phyloP scores from a whole-genome alignment of 768 basidiomycete genomes.

The Tylopilus rubrobrunneus region DNA sequence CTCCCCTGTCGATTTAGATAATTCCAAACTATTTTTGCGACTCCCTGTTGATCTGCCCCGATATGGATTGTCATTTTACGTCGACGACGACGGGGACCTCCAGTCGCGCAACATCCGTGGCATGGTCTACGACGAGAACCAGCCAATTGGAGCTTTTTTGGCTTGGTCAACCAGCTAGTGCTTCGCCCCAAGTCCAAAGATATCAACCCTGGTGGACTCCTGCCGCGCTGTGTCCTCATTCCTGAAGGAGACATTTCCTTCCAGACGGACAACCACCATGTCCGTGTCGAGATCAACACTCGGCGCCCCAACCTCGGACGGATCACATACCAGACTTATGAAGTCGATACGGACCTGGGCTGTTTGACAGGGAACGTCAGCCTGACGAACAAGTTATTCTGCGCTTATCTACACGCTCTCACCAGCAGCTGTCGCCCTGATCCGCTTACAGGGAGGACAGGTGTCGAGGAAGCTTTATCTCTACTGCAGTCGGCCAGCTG shows the following conservation, averaged over 20 bases:
- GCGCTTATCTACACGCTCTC: slow-evolving; percentile 43
- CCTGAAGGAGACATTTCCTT: slow-evolving; percentile 34
- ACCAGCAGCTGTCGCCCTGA: slow-evolving; percentile 38
- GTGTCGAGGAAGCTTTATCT: slow-evolving; percentile 41
- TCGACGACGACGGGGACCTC: slow-evolving; percentile 31
- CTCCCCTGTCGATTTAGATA: neutral
- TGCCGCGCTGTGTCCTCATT: slow-evolving; percentile 33
- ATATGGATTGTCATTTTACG: slow-evolving; percentile 38
- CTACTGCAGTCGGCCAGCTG: slow-evolving; percentile 36
- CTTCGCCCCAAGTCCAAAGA: slow-evolving; percentile 27
- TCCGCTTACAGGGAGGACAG: slow-evolving; percentile 40
- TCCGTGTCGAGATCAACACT: slow-evolving; percentile 14
- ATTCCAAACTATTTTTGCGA: neutral
- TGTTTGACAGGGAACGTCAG: slow-evolving; percentile 26
- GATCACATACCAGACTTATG: slow-evolving; percentile 28
- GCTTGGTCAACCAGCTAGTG: slow-evolving; percentile 38
- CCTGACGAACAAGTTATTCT: slow-evolving; percentile 31
- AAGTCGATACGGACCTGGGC: slow-evolving; percentile 29
- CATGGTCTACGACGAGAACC: slow-evolving; percentile 40
- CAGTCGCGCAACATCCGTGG: slow-evolving; percentile 40
- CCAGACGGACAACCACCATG: slow-evolving; percentile 11
- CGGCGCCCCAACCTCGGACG: neutral
- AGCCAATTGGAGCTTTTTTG: slow-evolving; percentile 45
- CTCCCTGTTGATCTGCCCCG: slow-evolving; percentile 38
- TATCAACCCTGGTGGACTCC: neutral